Evolutionary conservation across 257 asterid species (phyloP).

Genomic region (Cynanchum wilfordii): DNA sequence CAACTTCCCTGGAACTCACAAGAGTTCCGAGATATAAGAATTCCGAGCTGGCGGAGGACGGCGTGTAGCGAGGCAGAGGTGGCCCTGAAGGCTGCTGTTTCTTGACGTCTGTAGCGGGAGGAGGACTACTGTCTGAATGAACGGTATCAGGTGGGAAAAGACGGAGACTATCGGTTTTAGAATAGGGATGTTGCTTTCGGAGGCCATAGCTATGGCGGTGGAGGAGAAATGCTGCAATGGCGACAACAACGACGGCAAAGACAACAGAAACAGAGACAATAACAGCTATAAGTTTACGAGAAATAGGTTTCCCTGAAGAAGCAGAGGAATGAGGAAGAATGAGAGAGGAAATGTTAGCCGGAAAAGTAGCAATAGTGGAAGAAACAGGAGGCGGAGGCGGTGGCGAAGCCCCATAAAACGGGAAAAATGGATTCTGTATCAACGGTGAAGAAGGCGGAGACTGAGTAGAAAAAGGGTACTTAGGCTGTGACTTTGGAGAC

Average conservation of each 20-base stretch:
- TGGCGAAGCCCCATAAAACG: conserved; percentile 46
- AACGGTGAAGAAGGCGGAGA: conserved; percentile 33
- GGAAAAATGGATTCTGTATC: conserved; percentile 51
- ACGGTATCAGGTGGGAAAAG: conserved; percentile 56
- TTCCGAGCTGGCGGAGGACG: conserved; percentile 61
- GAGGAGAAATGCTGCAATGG: conserved; percentile 40
- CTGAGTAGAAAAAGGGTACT: conserved; percentile 57
- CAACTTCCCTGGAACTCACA: conserved; percentile 49
- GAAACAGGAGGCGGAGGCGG: conserved; percentile 42
- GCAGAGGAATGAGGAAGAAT: conserved; percentile 56
- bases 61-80: conserved; percentile 36
- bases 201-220: conserved; percentile 32
- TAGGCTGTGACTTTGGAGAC: conserved; percentile 42
- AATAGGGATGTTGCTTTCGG: conserved; percentile 21
- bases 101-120: conserved; percentile 23
- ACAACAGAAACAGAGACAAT: conserved; percentile 42
- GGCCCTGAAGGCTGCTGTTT: conserved; percentile 41
- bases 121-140: conserved; percentile 40
- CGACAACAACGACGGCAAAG: conserved; percentile 22
- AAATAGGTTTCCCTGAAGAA: conserved; percentile 41
- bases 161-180: conserved; percentile 53
- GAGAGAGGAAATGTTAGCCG: conserved; percentile 90
- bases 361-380: conserved; percentile 43
- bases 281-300: conserved; percentile 49
- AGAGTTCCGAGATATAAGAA: conserved; percentile 75